Base-by-base conservation (phyloP, 352 stramenopile genomes). In the Pythium periplocum region DNA sequence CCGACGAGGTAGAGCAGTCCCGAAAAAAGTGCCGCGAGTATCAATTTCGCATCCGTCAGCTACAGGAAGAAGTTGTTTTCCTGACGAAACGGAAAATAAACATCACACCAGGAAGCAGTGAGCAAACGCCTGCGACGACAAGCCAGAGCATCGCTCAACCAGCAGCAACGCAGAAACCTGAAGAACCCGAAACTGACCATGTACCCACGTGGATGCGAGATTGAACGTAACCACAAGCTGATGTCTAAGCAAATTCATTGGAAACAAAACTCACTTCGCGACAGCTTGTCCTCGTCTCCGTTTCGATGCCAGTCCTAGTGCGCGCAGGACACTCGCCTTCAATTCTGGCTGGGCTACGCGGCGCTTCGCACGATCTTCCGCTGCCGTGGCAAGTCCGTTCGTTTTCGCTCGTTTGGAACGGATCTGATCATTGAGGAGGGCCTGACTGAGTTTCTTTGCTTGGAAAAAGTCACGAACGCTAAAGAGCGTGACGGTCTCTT, bases 401-500 rank as follows among this genome's bases (percentile, higher is more conserved):
- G 17, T 26, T 30, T 52, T 66, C 30, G 70, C 62, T 17, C 74
- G 71, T n/a, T 66, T 75, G n/a, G 73, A 68, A 7, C 82, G 78
- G 37, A 68, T 77, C 57, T 92, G 78, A 59, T 92, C 78, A 45
- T 92, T 92, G 48, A 92, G 53, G 36, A 90, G 68, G 41, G 73
- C 60, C 48, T 90, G 82, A 35, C 77, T 87, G 45, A 92, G 56
- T 48, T 86, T 83, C 48, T 84, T 87, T 45, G 68, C 72, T 42
- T 72, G 57, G 53, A 89, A 90, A 43, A 90, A 90, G 59, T 92
- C 82, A 7, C 61, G 53, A 40, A 84, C 60, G 48, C 78, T 89
- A 52, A 92, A 92, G 38, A 92, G 66, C 40, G 77, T 85, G 37
- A 92, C 78, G 0, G 82, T 92, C 58, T 92, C 82, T 17, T 73